These are phyloP conservation scores for Boletus sp. DNA, from an alignment of 768 basidiomycete genomes.

Conservation along the genomic window DNA sequence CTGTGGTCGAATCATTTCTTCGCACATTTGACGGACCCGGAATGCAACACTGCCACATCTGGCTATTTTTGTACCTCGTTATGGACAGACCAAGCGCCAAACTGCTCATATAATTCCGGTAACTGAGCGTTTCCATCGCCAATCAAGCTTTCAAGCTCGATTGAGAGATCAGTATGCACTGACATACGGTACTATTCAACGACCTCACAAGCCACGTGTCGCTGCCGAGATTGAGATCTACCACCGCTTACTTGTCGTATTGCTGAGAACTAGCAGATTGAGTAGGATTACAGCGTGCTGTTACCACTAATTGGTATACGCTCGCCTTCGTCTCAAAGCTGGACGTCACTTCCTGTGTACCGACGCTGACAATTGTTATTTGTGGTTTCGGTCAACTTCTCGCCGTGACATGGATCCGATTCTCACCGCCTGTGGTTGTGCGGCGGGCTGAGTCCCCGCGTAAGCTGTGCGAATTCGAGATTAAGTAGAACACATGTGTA, in stretches of 20 bases:
- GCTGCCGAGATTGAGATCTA: constrained; percentile 11
- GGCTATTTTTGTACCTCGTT: constrained; percentile 15
- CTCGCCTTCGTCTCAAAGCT: neutral
- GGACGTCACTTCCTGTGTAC: constrained; percentile 19
- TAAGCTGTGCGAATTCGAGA: constrained; percentile 19
- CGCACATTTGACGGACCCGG: constrained; percentile 8
- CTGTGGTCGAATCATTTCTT: constrained; percentile 15
- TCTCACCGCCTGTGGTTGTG: constrained; percentile 21
- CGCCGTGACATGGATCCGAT: constrained; percentile 15
- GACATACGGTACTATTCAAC: constrained; percentile 4
- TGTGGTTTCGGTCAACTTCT: constrained; percentile 17
- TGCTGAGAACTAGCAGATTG: constrained; percentile 9
- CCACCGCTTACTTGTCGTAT: constrained; percentile 8
- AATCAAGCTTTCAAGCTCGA: constrained; percentile 22
- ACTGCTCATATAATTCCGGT: constrained; percentile 1
- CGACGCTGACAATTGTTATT: constrained; percentile 11
- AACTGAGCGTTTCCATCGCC: constrained; percentile 18
- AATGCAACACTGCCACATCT: constrained; percentile 3
- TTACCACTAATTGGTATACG: neutral
- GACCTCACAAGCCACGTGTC: constrained; percentile 19
- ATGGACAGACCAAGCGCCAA: constrained; percentile 9
- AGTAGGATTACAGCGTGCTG: neutral
- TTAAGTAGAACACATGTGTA: neutral
- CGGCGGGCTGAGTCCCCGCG: constrained; percentile 22
- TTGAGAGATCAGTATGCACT: constrained; percentile 18